Percentiles rank a stretch among this genome's conserved stretches.
Evolutionary conservation across 2,329 filamentous ascomycete species (phyloP).

Genomic region (Ceratocystis harringtonii): DNA sequence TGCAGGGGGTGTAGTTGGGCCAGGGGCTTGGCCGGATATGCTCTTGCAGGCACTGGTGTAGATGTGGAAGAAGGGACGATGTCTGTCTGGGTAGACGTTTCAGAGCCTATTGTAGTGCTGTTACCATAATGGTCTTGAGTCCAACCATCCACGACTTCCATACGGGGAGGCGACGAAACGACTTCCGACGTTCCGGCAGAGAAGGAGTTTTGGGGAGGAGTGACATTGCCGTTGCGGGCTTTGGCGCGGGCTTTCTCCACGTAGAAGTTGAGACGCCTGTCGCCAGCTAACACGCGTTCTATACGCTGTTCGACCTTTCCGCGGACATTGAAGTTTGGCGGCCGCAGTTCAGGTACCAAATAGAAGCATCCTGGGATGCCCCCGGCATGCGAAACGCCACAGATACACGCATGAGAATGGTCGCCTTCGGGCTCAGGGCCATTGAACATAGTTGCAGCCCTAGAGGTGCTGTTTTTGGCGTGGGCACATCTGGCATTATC

Average conservation of each 20-base stretch:
- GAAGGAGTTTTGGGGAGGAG: not conserved
- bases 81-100: not conserved
- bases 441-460: not conserved
- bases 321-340: not conserved
- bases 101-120: not conserved
- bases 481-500: too few relatives aligned
- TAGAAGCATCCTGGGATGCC: constrained; percentile 14
- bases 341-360: constrained; percentile 13
- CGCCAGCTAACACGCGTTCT: not conserved
- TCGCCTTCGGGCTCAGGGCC: constrained; percentile 3
- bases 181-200: not conserved
- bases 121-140: not conserved
- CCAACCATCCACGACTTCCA: not conserved
- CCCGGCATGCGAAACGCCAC: constrained; percentile 10
- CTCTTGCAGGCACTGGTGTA: not conserved
- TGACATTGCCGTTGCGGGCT: not conserved
- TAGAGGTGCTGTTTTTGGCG: not conserved
- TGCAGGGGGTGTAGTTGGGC: constrained; percentile 4
- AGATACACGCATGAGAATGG: constrained; percentile 10
- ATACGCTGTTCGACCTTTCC: constrained; percentile 2
- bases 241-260: constrained; percentile 11
- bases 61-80: not conserved
- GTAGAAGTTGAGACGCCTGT: not conserved
- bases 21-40: not conserved
- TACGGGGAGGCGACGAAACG: not conserved